Evolutionary conservation across 441 rosid species (phyloP), one percentile per base, ranked within the genome.

Genomic region (Adansonia madagascariensis): DNA sequence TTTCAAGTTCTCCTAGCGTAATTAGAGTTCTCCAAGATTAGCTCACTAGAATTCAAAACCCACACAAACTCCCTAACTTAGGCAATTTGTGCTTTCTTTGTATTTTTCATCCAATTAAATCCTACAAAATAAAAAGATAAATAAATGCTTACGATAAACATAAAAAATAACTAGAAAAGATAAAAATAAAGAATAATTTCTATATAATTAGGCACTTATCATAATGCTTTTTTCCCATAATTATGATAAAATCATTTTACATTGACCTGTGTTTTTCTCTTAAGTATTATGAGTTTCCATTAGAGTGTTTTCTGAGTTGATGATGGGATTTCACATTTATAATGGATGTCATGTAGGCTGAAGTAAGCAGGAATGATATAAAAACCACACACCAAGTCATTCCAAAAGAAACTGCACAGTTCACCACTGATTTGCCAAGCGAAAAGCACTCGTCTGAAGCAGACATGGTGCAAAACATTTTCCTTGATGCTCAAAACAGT

Each of bases 261-360:
- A 27, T 14, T 27, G 6, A 22, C 6, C 31, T 59, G 6, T 20
- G 4, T 59, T 59, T 17, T 59, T 8, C 43, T 69, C 43, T 49
- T 24, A 12, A 27, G 12, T 47, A 24, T 68, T 20, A 22, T 22
- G 49, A 68, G 57, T 47, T 68, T 47, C 64, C 22, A 10, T 55
- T 41, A 39, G 49, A n/a, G 22, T 56, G 52, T 56, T 57, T 22
- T 24, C 15, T 63, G 50, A 47, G 62, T 75, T 4, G 12, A n/a
- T 50, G 61, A 9, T 6, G 8, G 3, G 10, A 55, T 3, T 74
- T 8, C 22, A 20, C 9, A 31, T 78, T 47, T 20, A 18, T 43
- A 59, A 20, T 53, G 22, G 22, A 44, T 71, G 69, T 66, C 39
- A 66, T 80, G 76, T 88, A 92, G 99, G 93, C 89, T 78, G 93